Evolutionary conservation across 148 eudicot species (phyloP), one percentile per base, ranked within the genome.

Genomic region (Persicaria maculosa): DNA sequence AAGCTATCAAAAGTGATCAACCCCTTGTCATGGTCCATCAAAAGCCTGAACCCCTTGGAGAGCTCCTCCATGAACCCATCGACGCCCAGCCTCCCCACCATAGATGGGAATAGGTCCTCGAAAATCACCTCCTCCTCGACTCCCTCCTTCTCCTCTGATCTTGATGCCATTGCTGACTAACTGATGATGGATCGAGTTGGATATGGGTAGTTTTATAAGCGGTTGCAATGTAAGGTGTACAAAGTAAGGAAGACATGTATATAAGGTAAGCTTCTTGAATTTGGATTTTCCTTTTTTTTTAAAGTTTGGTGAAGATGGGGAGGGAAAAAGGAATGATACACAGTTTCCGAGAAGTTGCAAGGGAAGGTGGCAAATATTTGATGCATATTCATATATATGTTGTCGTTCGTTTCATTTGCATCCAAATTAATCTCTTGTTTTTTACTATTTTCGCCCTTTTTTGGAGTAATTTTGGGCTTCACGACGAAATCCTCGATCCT

Each of bases 1-100:
- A 88, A 77, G 80, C 94, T 90, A 76, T 90, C 89, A 22, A 87
- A 80, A 43, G 94, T 90, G 45, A 90, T 89, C 71, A 86, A 80
- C 16, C 85, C 80, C 45, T 76, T 88, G 4, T 83, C 76, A 9
- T 64, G 62, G 57, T 88, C 94, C 91, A 81, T 79, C 47, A 90
- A 50, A 53, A 84, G 7, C 17, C 64, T 75, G 50, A 86, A 90
- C 76, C 94, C 94, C 0, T 83, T 90, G 17, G 81, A 74, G 31
- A 90, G 77, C 84, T 88, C 94, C 65, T 85, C 77, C 84, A 90
- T 79, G 61, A 88, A 86, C 52, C 88, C 88, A 46, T 84, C 88
- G 1, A 81, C 82, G 0, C 94, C 94, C 14, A 90, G 54, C 52
- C 81, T 85, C 61, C 81, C 85, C 80, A 84, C 87, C 90, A 88